These are phyloP conservation scores for Vanilla planifolia DNA, from an alignment of 106 monocot genomes.

Conservation along the genomic window DNA sequence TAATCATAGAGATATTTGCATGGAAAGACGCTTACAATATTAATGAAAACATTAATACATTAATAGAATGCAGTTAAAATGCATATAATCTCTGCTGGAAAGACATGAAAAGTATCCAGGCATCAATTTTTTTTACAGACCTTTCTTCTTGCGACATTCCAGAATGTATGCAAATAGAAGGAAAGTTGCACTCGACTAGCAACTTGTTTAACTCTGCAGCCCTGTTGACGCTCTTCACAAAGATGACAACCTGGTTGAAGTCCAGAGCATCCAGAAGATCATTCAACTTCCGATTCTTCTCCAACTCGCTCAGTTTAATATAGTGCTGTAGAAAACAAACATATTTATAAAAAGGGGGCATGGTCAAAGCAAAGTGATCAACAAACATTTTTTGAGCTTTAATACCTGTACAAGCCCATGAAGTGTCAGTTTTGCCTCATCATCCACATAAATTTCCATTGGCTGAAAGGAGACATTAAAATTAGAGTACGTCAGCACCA, in stretches of 20 bases:
- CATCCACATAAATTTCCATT: conserved; percentile 99
- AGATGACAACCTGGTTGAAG: conserved; percentile 99
- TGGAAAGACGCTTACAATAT: too few relatives aligned
- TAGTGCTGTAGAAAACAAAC: conserved; percentile 63
- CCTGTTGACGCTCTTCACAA: conserved; percentile 93
- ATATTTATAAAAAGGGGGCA: background rate
- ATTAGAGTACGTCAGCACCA: conserved; percentile 42
- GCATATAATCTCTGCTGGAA: too few relatives aligned
- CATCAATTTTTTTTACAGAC: too few relatives aligned
- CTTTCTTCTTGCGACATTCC: conserved; percentile 98
- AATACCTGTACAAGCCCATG: conserved; percentile 97
- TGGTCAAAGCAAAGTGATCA: background rate
- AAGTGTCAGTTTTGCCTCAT: conserved; percentile 93
- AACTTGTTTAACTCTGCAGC: conserved; percentile 94
- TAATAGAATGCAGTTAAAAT: too few relatives aligned
- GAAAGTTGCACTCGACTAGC: conserved; percentile 94
- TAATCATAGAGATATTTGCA: too few relatives aligned
- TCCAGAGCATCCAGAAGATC: conserved; percentile 97
- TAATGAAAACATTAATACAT: too few relatives aligned
- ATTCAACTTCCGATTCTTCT: conserved; percentile 98
- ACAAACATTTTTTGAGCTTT: background rate
- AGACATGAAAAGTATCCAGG: too few relatives aligned
- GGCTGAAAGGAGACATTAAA: conserved; percentile 87
- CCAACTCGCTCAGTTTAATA: conserved; percentile 87
- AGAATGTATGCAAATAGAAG: conserved; percentile 98